Evolutionary conservation across 352 stramenopile genomes (phyloP).

Genomic region (Globisporangium sylvaticum): DNA sequence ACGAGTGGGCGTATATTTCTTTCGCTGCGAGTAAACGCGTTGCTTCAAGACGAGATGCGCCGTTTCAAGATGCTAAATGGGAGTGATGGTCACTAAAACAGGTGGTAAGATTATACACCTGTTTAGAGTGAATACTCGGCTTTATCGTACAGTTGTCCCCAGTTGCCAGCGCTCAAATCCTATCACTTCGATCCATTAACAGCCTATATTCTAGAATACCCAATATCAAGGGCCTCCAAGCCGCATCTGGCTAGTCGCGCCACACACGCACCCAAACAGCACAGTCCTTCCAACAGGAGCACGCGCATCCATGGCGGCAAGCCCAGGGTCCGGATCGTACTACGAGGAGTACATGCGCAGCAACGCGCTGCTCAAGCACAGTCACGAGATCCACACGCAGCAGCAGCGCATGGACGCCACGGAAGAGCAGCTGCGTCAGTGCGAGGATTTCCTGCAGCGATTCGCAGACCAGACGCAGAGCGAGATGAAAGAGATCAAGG

Average conservation of each 20-base stretch:
- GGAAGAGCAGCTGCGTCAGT: constrained; percentile 39
- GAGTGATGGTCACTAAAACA: constrained; percentile 7
- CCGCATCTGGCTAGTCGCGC: neutral
- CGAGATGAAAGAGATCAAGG: constrained; percentile 20
- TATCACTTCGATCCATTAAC: neutral
- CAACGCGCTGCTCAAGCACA: constrained; percentile 68
- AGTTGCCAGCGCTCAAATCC: too few species aligned
- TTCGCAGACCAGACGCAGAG: constrained; percentile 30
- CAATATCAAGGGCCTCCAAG: neutral
- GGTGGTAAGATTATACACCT: too few species aligned
- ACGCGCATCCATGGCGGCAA: neutral
- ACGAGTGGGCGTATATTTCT: neutral
- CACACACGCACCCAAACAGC: neutral
- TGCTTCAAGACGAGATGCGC: neutral
- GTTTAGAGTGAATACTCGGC: too few species aligned
- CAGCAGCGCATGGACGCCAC: constrained; percentile 26
- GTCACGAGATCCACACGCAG: constrained; percentile 35
- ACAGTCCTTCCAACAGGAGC: neutral
- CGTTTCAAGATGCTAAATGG: neutral
- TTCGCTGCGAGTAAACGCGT: neutral
- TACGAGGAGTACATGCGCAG: constrained; percentile 83
- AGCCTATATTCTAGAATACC: neutral
- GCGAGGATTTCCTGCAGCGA: constrained; percentile 36
- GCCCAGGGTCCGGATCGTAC: constrained; percentile 45
- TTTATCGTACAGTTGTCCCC: too few species aligned